Percentiles rank a stretch among this genome's conserved stretches.
These are phyloP conservation scores for Dictyostelium capitatum DNA, from an alignment of 78 protist genomes.

Conservation along the genomic window DNA sequence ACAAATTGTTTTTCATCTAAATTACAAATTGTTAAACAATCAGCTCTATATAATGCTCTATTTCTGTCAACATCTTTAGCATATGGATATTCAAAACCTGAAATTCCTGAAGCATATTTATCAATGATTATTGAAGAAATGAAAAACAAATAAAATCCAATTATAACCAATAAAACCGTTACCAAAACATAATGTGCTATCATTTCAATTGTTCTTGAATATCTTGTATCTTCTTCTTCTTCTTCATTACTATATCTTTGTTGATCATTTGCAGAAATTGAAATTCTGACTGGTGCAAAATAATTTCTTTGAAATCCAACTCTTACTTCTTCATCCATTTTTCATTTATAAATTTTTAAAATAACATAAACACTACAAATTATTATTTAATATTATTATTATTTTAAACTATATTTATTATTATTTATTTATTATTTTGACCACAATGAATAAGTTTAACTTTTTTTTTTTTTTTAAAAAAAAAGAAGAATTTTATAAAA, in stretches of 20 bases:
- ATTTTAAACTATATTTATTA: no score
- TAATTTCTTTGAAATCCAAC: conserved; percentile 6
- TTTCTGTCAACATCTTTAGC: neutral
- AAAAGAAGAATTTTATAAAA: no score
- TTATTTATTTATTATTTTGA: no score
- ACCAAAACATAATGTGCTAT: neutral
- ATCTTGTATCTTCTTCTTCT: conserved; percentile 17
- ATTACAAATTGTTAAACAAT: conserved; percentile 30
- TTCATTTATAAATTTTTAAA: neutral
- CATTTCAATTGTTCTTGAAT: neutral
- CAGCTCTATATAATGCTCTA: neutral
- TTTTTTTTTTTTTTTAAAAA: no score
- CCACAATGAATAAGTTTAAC: no score
- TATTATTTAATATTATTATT: no score
- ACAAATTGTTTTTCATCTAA: neutral
- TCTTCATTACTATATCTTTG: neutral
- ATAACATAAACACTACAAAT: neutral
- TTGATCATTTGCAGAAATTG: neutral
- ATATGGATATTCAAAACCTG: neutral
- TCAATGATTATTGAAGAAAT: conserved; percentile 17
- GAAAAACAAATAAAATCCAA: conserved; percentile 41
- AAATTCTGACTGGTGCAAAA: neutral
- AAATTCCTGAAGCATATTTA: neutral
- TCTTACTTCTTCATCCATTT: conserved; percentile 46
- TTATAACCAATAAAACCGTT: neutral